Evolutionary conservation across 345 rosid species (phyloP).

Genomic region (Ceriops tagal): DNA sequence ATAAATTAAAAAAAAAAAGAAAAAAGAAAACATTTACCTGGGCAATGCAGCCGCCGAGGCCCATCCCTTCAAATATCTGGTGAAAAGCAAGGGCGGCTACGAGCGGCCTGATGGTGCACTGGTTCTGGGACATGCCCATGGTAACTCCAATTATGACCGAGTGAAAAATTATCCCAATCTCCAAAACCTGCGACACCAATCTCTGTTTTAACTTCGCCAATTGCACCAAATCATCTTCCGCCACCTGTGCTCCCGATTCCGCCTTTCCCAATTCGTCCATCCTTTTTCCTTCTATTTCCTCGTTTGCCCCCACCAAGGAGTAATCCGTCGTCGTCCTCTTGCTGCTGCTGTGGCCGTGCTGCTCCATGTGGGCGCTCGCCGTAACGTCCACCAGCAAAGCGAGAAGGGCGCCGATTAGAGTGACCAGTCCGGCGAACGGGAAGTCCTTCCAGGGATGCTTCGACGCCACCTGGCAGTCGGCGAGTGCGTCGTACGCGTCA

Average conservation of each 20-base stretch:
- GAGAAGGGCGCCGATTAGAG: slow-evolving; percentile 58
- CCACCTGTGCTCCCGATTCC: slow-evolving; percentile 22
- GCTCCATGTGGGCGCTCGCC: slow-evolving; percentile 74
- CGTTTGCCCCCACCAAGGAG: slow-evolving; percentile 39
- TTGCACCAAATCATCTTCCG: slow-evolving; percentile 29
- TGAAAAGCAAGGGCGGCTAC: slow-evolving; percentile 87
- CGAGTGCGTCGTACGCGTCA: slow-evolving; percentile 67
- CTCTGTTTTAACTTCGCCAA: slow-evolving; percentile 63
- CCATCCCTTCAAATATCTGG: slow-evolving; percentile 96
- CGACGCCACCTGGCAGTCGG: slow-evolving; percentile 73
- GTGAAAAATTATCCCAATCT: slow-evolving; percentile 89
- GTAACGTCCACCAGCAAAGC: slow-evolving; percentile 77
- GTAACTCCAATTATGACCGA: slow-evolving; percentile 92
- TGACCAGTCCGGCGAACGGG: slow-evolving; percentile 78
- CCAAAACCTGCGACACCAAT: slow-evolving; percentile 87
- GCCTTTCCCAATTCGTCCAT: slow-evolving; percentile 31
- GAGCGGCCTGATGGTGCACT: slow-evolving; percentile 84
- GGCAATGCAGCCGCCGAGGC: slow-evolving; percentile 98
- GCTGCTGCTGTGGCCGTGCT: slow-evolving; percentile 31
- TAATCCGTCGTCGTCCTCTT: slow-evolving; percentile 20
- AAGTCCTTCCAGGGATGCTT: slow-evolving; percentile 84
- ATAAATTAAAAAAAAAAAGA: neutral
- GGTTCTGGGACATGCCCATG: slow-evolving; percentile 95
- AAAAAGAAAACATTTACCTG: slow-evolving; percentile 51
- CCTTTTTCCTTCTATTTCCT: slow-evolving; percentile 24